Conservation (phyloP, 2,329 filamentous ascomycete genomes). For the Lomentospora prolificans region DNA sequence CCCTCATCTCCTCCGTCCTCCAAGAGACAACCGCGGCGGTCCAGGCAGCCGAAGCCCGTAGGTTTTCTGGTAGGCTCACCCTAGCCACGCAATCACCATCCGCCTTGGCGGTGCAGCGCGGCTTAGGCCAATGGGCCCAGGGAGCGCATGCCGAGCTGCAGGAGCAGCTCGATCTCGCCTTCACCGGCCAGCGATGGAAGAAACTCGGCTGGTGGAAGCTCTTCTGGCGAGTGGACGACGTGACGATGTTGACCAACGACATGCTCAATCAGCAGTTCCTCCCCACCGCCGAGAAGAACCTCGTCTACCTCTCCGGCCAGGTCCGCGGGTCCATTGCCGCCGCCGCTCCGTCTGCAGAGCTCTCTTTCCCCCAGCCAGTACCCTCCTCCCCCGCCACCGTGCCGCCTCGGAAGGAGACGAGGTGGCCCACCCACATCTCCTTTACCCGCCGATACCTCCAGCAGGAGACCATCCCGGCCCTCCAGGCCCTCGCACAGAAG, state of each 20-base stretch:
- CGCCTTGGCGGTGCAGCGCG: slow-evolving; percentile 37
- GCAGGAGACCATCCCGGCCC: slow-evolving; percentile 55
- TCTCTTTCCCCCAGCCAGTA: background rate
- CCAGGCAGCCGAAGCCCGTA: slow-evolving; percentile 33
- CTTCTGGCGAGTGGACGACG: slow-evolving; percentile 90
- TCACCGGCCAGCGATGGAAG: slow-evolving; percentile 66
- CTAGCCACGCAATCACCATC: slow-evolving; percentile 23
- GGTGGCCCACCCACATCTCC: slow-evolving; percentile 69
- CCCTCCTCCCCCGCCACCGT: background rate
- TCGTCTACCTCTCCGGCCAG: slow-evolving; percentile 69
- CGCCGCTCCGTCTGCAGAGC: background rate
- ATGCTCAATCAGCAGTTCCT: slow-evolving; percentile 72
- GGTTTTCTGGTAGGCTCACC: slow-evolving; percentile 23
- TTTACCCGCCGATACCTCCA: slow-evolving; percentile 58
- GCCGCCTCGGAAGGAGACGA: slow-evolving; percentile 20
- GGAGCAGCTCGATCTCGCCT: slow-evolving; percentile 66
- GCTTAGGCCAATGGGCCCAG: slow-evolving; percentile 65
- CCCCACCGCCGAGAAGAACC: slow-evolving; percentile 63
- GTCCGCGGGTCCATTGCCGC: slow-evolving; percentile 36
- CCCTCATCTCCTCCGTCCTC: slow-evolving; percentile 59
- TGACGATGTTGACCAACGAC: slow-evolving; percentile 71
- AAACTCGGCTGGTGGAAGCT: slow-evolving; percentile 89
- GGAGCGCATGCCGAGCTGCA: slow-evolving; percentile 75
- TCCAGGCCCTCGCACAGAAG: slow-evolving; percentile 64
- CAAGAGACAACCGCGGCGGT: slow-evolving; percentile 42